Evolutionary conservation across 768 basidiomycete genomes (phyloP).

Genomic region (Tephrocybe sp.): DNA sequence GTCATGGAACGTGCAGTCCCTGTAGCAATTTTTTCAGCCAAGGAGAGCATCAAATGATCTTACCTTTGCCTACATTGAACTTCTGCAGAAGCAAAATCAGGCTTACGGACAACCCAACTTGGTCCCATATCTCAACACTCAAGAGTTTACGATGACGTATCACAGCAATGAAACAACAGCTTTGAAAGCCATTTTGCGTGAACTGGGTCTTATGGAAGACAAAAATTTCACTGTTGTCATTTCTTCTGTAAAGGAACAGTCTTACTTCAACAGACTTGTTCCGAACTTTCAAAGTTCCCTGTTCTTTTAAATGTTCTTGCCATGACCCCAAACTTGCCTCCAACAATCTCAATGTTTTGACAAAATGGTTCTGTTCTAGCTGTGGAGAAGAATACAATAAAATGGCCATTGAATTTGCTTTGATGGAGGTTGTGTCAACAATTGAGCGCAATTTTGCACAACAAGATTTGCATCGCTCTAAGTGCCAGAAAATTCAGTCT

Average conservation of each 20-base stretch:
- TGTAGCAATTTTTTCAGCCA: slow-evolving; percentile 96
- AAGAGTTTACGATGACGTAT: slow-evolving; percentile 69
- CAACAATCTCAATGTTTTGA: slow-evolving; percentile 43
- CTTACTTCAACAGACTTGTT: slow-evolving; percentile 75
- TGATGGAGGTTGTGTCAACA: slow-evolving; percentile 73
- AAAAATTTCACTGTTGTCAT: slow-evolving; percentile 76
- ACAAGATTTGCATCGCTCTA: slow-evolving; percentile 86
- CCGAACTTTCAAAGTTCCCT: slow-evolving; percentile 84
- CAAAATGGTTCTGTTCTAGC: slow-evolving; percentile 67
- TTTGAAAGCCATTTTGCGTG: slow-evolving; percentile 83
- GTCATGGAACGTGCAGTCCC: slow-evolving; percentile 98
- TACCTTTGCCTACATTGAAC: slow-evolving; percentile 83
- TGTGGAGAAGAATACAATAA: slow-evolving; percentile 90
- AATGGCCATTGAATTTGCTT: slow-evolving; percentile 79
- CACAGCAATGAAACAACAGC: slow-evolving; percentile 79
- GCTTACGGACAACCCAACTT: slow-evolving; percentile 42
- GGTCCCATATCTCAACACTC: slow-evolving; percentile 62
- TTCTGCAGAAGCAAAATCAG: slow-evolving; percentile 50
- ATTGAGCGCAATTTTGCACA: slow-evolving; percentile 78
- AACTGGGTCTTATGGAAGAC: slow-evolving; percentile 74
- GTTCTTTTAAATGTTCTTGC: slow-evolving; percentile 87
- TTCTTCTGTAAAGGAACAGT: slow-evolving; percentile 82
- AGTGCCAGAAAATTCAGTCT: slow-evolving; percentile 88
- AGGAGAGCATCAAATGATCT: slow-evolving; percentile 83
- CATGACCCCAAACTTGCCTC: slow-evolving; percentile 85